Evolutionary conservation across 2,329 filamentous ascomycete species (phyloP).

Genomic region (Scytalidium lignicola): DNA sequence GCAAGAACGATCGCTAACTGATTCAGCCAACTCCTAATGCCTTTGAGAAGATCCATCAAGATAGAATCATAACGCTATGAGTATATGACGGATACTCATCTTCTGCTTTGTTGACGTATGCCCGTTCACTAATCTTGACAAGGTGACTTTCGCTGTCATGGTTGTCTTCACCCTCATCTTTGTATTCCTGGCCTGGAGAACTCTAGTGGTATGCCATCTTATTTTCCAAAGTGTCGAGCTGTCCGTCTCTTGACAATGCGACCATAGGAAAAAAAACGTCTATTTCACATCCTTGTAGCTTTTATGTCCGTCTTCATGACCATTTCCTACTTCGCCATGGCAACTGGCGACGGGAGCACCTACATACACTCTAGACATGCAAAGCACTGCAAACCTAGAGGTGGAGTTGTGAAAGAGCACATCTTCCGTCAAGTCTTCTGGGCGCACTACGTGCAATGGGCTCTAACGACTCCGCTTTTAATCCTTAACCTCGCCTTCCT

Average conservation of each 20-base stretch:
- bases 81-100: too few relatives aligned
- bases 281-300: slow-evolving; percentile 74
- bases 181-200: slow-evolving; percentile 62
- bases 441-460: slow-evolving; percentile 83
- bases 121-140: too few relatives aligned
- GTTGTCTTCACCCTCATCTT: slow-evolving; percentile 65
- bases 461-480: slow-evolving; percentile 67
- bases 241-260: neutral
- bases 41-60: too few relatives aligned
- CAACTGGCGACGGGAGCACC: slow-evolving; percentile 63
- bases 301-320: slow-evolving; percentile 71
- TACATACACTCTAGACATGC: slow-evolving; percentile 41
- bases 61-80: too few relatives aligned
- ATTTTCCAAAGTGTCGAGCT: neutral
- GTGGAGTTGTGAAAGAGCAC: slow-evolving; percentile 44
- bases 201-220: slow-evolving; percentile 56
- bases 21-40: too few relatives aligned
- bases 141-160: slow-evolving; percentile 60
- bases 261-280: slow-evolving; percentile 61
- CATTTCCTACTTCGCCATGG: slow-evolving; percentile 79
- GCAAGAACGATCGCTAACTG: too few relatives aligned
- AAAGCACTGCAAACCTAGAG: too few relatives aligned
- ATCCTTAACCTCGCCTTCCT: slow-evolving; percentile 68
- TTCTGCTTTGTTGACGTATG: too few relatives aligned
- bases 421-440: slow-evolving; percentile 70